Evolutionary conservation across 1,284 basidiomycete species (phyloP).

Genomic region (Sanguinoderma infundibulare): DNA sequence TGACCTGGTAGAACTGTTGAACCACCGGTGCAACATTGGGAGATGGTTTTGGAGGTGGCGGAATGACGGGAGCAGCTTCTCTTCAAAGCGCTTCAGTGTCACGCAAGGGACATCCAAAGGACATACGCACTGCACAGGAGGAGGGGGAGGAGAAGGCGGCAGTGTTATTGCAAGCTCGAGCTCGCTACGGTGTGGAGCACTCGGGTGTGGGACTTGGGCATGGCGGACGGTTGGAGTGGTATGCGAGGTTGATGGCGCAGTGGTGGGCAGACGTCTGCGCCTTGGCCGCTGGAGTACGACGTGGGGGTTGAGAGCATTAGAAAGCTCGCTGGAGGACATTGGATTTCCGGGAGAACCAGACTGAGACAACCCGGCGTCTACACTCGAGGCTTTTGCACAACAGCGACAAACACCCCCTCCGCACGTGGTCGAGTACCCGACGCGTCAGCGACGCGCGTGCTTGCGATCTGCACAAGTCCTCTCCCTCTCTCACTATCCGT

Average conservation of each 20-base stretch:
- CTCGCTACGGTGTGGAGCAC: slow-evolving; percentile 58
- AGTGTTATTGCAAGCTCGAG: slow-evolving; percentile 61
- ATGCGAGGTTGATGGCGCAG: background rate
- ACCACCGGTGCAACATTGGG: slow-evolving; percentile 49
- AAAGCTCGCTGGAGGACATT: slow-evolving; percentile 69
- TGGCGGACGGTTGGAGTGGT: background rate
- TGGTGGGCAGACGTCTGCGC: slow-evolving; percentile 25
- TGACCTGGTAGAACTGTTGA: slow-evolving; percentile 54
- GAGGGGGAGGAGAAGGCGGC: slow-evolving; percentile 36
- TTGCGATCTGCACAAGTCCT: slow-evolving; percentile 12
- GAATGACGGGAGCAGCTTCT: background rate
- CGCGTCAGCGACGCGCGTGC: slow-evolving; percentile 41
- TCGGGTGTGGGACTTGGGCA: slow-evolving; percentile 25
- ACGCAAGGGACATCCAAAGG: no score
- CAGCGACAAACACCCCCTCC: slow-evolving; percentile 22
- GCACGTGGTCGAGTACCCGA: slow-evolving; percentile 31
- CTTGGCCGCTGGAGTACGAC: slow-evolving; percentile 43
- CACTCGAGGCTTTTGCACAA: slow-evolving; percentile 32
- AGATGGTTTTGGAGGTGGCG: slow-evolving; percentile 9
- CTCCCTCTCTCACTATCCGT: slow-evolving; percentile 6
- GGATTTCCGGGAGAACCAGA: slow-evolving; percentile 24
- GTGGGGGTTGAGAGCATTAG: slow-evolving; percentile 75
- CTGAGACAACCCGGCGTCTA: background rate
- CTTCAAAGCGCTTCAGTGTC: background rate
- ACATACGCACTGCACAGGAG: slow-evolving; percentile 16